Evolutionary conservation across 345 rosid genomes (phyloP), one percentile per base, ranked within the genome.

Genomic region (Zanthoxylum bungeanum): DNA sequence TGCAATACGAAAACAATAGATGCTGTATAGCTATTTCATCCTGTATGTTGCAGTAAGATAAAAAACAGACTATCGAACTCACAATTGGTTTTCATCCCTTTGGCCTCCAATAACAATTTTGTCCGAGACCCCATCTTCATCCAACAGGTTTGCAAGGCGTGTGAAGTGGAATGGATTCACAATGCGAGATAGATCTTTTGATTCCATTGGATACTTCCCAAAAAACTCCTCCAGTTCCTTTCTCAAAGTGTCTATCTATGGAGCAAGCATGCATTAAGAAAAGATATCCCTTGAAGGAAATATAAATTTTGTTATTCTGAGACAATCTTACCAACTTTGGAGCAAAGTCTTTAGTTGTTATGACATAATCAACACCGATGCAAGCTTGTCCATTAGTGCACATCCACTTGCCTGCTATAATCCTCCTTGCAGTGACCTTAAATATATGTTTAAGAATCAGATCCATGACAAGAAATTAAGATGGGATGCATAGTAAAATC

Each of bases 361-460:
- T 80, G 53, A 84, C n/a, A 64, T 84, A 77, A 72, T 86, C 90
- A 59, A 84, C 77, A 9, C 79, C 78, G 40, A 86, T 80, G 72
- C 90, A 86, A 57, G 81, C 81, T 78, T 84, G 90, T 4, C 86
- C 90, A n/a, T 64, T 77, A 65, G 80, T 86, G 73, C 68, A 66
- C 46, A 47, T 81, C 90, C 90, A 84, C 62, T 86, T 86, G 16
- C 88, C 88, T 1, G 86, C 82, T 58, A 86, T 49, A 19, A 86
- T 82, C 72, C 90, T 82, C 80, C 83, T 82, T 9, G 37, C 80
- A 31, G 83, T 60, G 44, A 82, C 90, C 90, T 86, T 67, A 42
- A 49, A 6, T n/a, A 27, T 6, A 10, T 56, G 42, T 56, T 57
- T 14, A 12, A 28, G 0, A n/a, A 47, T 58, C 9, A 73, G n/a